Percentiles rank a stretch among this genome's conserved stretches.
Conservation (phyloP, 805 yeast genomes). For the Metschnikowia bowlesiae region DNA sequence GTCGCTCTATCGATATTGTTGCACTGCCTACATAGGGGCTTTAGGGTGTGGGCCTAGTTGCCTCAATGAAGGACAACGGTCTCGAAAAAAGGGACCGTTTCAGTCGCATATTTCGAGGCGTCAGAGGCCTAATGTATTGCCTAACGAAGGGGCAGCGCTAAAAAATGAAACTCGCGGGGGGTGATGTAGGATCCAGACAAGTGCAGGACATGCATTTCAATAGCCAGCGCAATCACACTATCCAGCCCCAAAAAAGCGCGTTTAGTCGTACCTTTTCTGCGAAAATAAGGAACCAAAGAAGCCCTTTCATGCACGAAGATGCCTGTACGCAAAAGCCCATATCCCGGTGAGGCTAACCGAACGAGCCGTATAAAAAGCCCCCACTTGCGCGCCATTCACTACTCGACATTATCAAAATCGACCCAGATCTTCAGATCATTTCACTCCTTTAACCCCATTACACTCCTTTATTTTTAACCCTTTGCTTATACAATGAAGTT, state of each 20-base stretch:
- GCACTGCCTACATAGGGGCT: not conserved
- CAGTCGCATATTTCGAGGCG: not conserved
- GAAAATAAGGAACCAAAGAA: not conserved
- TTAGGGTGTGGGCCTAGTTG: not conserved
- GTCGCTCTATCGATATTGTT: not conserved
- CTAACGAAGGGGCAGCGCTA: not conserved
- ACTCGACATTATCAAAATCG: not conserved
- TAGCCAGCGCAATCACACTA: not conserved
- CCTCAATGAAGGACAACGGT: not conserved
- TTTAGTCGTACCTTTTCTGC: not conserved
- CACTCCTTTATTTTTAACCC: not conserved
- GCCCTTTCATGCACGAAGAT: not conserved
- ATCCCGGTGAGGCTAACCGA: not conserved
- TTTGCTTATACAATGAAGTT: slow-evolving; percentile 1
- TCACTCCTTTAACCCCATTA: not conserved
- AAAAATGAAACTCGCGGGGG: not conserved
- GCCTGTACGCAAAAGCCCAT: slow-evolving; percentile 1
- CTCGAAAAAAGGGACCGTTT: not conserved
- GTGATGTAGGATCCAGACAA: not conserved
- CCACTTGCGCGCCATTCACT: not conserved
- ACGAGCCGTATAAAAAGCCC: not conserved
- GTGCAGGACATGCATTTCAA: not conserved
- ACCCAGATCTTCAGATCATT: not conserved
- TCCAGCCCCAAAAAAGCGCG: not conserved
- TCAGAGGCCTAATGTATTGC: not conserved